Evolutionary conservation across 352 stramenopile genomes (phyloP).

Genomic region (Elongisporangium anandrum): DNA sequence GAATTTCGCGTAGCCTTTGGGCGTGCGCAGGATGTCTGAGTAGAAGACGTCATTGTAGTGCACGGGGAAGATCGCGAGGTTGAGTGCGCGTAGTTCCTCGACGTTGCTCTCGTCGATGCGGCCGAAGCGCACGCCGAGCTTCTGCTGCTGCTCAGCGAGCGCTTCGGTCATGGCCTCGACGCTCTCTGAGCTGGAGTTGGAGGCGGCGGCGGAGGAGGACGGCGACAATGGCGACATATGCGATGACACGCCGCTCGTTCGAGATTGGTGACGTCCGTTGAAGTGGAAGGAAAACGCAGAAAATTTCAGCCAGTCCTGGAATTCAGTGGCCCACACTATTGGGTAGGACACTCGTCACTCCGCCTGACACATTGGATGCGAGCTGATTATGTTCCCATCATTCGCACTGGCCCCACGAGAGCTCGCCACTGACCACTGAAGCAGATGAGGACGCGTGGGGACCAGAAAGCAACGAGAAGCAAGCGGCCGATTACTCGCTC

Average conservation of each 20-base stretch:
- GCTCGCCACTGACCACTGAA: neutral
- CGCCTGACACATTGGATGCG: too few relatives aligned
- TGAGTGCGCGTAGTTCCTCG: slow-evolving; percentile 83
- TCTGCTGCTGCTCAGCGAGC: slow-evolving; percentile 1
- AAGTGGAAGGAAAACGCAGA: neutral
- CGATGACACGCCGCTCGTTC: neutral
- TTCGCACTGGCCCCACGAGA: neutral
- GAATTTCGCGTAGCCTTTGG: slow-evolving; percentile 42
- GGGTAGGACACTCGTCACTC: too few relatives aligned
- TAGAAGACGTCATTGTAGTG: slow-evolving; percentile 93
- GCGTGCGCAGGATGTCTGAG: slow-evolving; percentile 74
- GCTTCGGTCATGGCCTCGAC: neutral
- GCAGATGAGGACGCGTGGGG: neutral
- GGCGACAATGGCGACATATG: neutral
- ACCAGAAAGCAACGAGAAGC: neutral
- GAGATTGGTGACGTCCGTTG: neutral
- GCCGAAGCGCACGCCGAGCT: slow-evolving; percentile 30
- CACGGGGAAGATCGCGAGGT: slow-evolving; percentile 90
- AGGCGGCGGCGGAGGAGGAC: too few relatives aligned
- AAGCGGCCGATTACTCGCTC: neutral
- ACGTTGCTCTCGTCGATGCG: slow-evolving; percentile 62
- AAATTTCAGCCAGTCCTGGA: neutral
- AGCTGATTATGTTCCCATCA: too few relatives aligned
- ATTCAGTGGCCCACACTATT: neutral
- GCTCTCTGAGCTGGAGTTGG: neutral